Percentiles rank a stretch among this genome's conserved stretches.
phyloP scores from a whole-genome alignment of 208 protist genomes.

The Leishmania major region DNA sequence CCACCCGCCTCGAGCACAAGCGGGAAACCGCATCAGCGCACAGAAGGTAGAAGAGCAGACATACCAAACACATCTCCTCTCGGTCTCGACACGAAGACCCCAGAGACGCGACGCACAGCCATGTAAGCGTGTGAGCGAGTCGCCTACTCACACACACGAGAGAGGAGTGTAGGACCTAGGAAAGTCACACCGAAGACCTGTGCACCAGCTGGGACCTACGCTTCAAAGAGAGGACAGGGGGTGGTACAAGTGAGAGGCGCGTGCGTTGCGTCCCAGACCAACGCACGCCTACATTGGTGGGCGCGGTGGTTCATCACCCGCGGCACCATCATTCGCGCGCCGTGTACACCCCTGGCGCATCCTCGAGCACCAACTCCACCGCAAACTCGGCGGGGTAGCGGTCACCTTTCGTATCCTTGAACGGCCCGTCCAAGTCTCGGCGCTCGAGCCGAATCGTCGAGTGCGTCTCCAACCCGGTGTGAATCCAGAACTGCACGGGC shows the following conservation, averaged over 20 bases:
- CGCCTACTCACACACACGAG: background rate
- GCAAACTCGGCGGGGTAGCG: constrained; percentile 72
- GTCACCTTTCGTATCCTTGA: constrained; percentile 69
- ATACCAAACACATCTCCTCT: background rate
- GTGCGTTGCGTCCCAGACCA: background rate
- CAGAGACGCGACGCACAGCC: background rate
- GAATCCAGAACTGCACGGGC: constrained; percentile 78
- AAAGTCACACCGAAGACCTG: background rate
- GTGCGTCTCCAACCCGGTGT: constrained; percentile 59
- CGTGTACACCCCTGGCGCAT: constrained; percentile 20
- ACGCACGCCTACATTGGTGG: background rate
- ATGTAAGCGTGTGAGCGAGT: background rate
- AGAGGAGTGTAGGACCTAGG: background rate
- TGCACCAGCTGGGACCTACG: background rate
- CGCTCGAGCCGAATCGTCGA: constrained; percentile 36
- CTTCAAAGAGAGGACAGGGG: background rate
- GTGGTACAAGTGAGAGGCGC: background rate
- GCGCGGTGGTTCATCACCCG: background rate
- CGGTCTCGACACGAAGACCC: background rate
- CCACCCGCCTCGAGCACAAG: background rate
- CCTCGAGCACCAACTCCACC: constrained; percentile 43
- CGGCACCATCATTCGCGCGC: background rate
- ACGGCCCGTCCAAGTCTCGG: constrained; percentile 65
- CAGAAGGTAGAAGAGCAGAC: background rate
- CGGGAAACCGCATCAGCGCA: background rate